Evolutionary conservation across 2,329 filamentous ascomycete genomes (phyloP).

Genomic region (Myriosclerotinia duriaeana): DNA sequence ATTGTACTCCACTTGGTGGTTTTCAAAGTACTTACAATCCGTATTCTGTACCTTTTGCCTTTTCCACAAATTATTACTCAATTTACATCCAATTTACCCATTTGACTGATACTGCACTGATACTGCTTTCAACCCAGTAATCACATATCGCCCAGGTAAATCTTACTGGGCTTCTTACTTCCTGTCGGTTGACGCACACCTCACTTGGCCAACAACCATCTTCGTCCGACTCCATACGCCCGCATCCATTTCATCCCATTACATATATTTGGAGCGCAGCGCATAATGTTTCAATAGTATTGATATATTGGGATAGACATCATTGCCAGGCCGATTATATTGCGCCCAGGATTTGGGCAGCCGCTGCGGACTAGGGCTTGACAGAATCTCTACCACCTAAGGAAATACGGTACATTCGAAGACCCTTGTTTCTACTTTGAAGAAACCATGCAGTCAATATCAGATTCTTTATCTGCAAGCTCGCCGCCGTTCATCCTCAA

Average conservation of each 20-base stretch:
- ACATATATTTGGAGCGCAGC: background rate
- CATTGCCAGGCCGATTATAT: background rate
- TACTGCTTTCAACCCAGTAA: background rate
- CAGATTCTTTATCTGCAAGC: slow-evolving; percentile 37
- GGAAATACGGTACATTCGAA: slow-evolving; percentile 15
- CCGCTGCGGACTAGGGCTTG: slow-evolving; percentile 4
- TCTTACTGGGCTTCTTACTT: background rate
- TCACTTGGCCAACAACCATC: slow-evolving; percentile 20
- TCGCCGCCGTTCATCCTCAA: slow-evolving; percentile 42
- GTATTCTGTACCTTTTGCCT: background rate
- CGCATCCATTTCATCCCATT: background rate
- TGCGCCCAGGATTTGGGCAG: slow-evolving; percentile 2
- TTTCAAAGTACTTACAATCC: slow-evolving; percentile 11
- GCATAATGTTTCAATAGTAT: slow-evolving; percentile 16
- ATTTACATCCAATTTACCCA: background rate
- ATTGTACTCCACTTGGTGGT: slow-evolving; percentile 15
- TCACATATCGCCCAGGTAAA: slow-evolving; percentile 8
- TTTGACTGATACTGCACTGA: background rate
- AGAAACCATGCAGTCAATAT: slow-evolving; percentile 34
- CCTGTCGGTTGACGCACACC: slow-evolving; percentile 12
- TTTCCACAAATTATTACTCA: background rate
- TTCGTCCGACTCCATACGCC: slow-evolving; percentile 8
- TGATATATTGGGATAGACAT: background rate
- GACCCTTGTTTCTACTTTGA: background rate
- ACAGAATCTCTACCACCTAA: slow-evolving; percentile 15